Evolutionary conservation across 106 monocot genomes (phyloP).

Genomic region (Alisma plantagoaquatica): DNA sequence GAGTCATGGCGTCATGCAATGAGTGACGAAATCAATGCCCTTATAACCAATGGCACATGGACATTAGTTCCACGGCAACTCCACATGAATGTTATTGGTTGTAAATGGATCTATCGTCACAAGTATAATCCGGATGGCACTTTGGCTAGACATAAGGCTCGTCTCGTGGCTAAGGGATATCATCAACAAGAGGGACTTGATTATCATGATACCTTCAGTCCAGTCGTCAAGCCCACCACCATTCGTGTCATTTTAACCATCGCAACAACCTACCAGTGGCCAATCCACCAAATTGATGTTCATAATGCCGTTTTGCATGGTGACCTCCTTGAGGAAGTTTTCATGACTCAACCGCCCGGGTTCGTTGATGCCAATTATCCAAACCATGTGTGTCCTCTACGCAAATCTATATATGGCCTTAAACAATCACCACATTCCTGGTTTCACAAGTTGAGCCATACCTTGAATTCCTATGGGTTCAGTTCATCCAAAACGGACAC

Average conservation of each 20-base stretch:
- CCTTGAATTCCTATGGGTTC: not conserved
- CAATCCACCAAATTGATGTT: not conserved
- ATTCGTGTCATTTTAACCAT: not conserved
- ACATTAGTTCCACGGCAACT: not conserved
- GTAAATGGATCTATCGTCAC: not conserved
- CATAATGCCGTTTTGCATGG: constrained; percentile 2
- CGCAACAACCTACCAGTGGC: not conserved
- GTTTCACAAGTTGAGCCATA: not conserved
- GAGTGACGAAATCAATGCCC: not conserved
- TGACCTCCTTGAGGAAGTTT: not conserved
- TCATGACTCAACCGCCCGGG: not conserved
- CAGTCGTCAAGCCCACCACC: not conserved
- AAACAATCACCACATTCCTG: not conserved
- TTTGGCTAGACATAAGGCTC: not conserved
- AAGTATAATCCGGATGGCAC: not conserved
- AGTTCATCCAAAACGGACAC: not conserved
- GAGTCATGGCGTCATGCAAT: no score
- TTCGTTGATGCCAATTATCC: not conserved
- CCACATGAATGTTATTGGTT: not conserved
- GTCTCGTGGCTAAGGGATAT: not conserved
- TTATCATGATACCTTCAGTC: not conserved
- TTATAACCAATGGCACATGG: not conserved
- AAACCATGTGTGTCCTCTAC: not conserved
- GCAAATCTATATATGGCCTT: not conserved
- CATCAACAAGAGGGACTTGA: not conserved